Evolutionary conservation across 202 grass and related monocot species (phyloP), one percentile per base, ranked within the genome.

Genomic region (Miscanthus sacchariflorus): DNA sequence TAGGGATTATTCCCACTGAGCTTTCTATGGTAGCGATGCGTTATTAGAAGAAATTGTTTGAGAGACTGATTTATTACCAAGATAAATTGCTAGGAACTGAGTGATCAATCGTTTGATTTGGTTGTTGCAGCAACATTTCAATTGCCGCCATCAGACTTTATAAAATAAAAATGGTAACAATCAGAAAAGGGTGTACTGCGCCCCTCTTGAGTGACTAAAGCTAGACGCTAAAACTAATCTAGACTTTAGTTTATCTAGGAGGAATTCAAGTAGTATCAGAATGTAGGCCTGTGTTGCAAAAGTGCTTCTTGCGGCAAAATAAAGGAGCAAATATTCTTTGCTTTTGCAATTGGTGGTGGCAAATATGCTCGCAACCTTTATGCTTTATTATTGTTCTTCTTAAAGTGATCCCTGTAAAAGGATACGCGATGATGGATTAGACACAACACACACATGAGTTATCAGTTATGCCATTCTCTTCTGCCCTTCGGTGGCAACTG

Each of bases 271-370:
- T 39, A n/a, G 70, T 19, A 14, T 15, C 10, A 42, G 28, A 69
- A 66, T 40, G 8, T 19, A 44, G 40, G 15, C 23, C 56, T 69
- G 17, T 39, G 50, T 33, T 44, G 35, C 45, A 43, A 82, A 68
- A 12, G 61, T 33, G 50, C 49, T 25, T 7, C n/a, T 72, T 19
- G 50, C 59, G 9, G 50, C 5, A 28, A 83, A 58, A 63, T 45
- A 30, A 84, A 48, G 71, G 39, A 77, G 28, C 72, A 69, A 56
- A 61, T 77, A 77, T 83, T 83, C 86, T 45, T 69, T 68, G 8
- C 36, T 23, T 76, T 76, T 21, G 28, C 9, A n/a, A 36, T 35
- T 35, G 40, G 24, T 19, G 39, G 4, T 33, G 68, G 43, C 43
- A 28, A 48, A 77, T 68, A 63, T 83, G 63, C 72, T 71, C 59